phyloP scores from a whole-genome alignment of 75 land plant genomes.

The Pseudotsuga menziesii region DNA sequence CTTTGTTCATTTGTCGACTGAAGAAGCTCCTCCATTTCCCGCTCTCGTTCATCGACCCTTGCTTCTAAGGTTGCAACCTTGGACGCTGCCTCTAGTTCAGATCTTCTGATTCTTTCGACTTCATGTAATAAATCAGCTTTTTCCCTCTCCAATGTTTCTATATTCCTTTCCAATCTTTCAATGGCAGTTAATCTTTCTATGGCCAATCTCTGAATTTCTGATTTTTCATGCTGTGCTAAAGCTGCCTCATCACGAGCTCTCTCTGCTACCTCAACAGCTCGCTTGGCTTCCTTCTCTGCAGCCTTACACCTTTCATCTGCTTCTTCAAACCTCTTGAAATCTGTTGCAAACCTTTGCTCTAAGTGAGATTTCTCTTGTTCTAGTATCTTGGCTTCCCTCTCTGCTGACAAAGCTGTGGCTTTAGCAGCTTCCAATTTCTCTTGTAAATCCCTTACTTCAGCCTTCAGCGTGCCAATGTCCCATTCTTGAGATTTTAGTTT shows the following conservation, averaged over 20 bases:
- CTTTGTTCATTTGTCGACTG: constrained; percentile 73
- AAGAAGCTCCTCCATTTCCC: constrained; percentile 71
- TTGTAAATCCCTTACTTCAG: constrained; percentile 37
- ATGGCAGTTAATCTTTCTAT: constrained; percentile 73
- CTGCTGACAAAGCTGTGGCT: constrained; percentile 45
- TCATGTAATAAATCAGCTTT: constrained; percentile 52
- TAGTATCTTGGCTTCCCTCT: constrained; percentile 52
- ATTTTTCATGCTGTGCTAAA: constrained; percentile 58
- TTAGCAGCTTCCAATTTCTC: constrained; percentile 53
- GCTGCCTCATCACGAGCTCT: constrained; percentile 65
- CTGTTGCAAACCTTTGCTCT: constrained; percentile 53
- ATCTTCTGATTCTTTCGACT: constrained; percentile 32
- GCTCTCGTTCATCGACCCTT: constrained; percentile 72
- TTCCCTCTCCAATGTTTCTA: constrained; percentile 60
- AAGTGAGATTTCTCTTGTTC: constrained; percentile 62
- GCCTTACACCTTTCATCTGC: constrained; percentile 45
- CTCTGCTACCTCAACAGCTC: constrained; percentile 75
- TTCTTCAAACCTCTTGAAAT: constrained; percentile 63
- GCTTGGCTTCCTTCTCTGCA: constrained; percentile 72
- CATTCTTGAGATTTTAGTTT: constrained; percentile 45
- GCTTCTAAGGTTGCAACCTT: constrained; percentile 54
- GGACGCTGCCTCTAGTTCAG: constrained; percentile 60
- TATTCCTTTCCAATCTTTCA: constrained; percentile 62
- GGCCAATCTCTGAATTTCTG: constrained; percentile 56
- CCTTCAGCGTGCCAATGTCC: constrained; percentile 43